Conservation (phyloP, 2,329 filamentous ascomycete species). For the Periconia sp. region DNA sequence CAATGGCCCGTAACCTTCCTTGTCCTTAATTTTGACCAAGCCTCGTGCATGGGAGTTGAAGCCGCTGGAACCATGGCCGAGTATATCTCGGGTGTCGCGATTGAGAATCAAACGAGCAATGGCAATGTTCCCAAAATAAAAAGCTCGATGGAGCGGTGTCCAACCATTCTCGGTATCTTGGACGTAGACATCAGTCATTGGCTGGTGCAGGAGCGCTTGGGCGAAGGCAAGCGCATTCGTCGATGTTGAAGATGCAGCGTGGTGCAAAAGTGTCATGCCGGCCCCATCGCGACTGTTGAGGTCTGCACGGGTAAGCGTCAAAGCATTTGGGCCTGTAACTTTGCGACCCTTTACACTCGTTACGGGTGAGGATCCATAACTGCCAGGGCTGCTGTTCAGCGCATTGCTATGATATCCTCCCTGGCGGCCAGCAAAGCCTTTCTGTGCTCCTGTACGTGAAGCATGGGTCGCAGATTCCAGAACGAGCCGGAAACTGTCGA, state of each 20-base stretch:
- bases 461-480: constrained; percentile 71
- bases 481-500: constrained; percentile 89
- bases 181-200: constrained; percentile 78
- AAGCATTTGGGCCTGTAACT: constrained; percentile 25
- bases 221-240: constrained; percentile 74
- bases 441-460: constrained; percentile 58
- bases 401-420: constrained; percentile 29
- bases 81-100: constrained; percentile 70
- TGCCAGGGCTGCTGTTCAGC: constrained; percentile 51
- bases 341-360: constrained; percentile 39
- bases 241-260: constrained; percentile 75
- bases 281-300: constrained; percentile 82
- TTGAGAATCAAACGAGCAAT: constrained; percentile 81
- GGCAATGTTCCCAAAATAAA: constrained; percentile 87
- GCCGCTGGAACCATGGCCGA: constrained; percentile 61
- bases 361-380: constrained; percentile 50
- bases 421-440: constrained; percentile 42
- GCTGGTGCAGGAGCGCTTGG: constrained; percentile 76
- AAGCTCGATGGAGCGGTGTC: constrained; percentile 88
- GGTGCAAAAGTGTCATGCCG: constrained; percentile 81
- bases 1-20: constrained; percentile 91
- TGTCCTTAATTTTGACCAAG: constrained; percentile 92
- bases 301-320: constrained; percentile 62
- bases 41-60: constrained; percentile 66
- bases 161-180: constrained; percentile 93